phyloP scores from a whole-genome alignment of 352 stramenopile species.

The Halophytophthora batemanensis region DNA sequence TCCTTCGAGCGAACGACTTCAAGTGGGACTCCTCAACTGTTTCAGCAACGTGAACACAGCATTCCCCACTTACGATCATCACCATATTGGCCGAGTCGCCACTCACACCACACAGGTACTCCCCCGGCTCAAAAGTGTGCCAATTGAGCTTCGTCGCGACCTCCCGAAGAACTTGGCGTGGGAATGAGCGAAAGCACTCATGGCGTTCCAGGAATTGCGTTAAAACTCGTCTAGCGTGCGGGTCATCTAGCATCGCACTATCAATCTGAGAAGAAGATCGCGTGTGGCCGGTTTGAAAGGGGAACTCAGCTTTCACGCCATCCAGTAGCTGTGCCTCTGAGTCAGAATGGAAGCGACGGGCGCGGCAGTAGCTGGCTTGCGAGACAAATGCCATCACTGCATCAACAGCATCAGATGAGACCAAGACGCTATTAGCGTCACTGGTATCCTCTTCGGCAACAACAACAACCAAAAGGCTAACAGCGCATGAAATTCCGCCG shows the following conservation, averaged over 20 bases:
- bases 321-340: constrained; percentile 7
- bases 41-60: constrained; percentile 30
- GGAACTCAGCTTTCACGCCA: not conserved
- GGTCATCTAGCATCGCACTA: not conserved
- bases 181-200: constrained; percentile 37
- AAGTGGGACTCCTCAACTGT: constrained; percentile 17
- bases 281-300: constrained; percentile 4
- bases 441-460: too few relatives aligned
- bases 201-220: constrained; percentile 37
- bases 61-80: constrained; percentile 37
- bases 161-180: constrained; percentile 21
- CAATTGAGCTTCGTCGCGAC: constrained; percentile 31
- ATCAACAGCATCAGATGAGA: not conserved
- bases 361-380: constrained; percentile 36
- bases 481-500: too few relatives aligned
- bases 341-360: constrained; percentile 34
- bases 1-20: not conserved
- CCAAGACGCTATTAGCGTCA: too few relatives aligned
- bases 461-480: too few relatives aligned
- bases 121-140: constrained; percentile 22
- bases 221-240: constrained; percentile 7
- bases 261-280: constrained; percentile 1
- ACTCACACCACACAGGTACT: constrained; percentile 20
- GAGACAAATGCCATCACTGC: constrained; percentile 32
- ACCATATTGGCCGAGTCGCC: constrained; percentile 22